A percentile compares a stretch with the other conserved stretches of the same genome.
These are phyloP conservation scores for Chlorella sp. DNA, from an alignment of 139 green algal species.

Conservation along the genomic window DNA sequence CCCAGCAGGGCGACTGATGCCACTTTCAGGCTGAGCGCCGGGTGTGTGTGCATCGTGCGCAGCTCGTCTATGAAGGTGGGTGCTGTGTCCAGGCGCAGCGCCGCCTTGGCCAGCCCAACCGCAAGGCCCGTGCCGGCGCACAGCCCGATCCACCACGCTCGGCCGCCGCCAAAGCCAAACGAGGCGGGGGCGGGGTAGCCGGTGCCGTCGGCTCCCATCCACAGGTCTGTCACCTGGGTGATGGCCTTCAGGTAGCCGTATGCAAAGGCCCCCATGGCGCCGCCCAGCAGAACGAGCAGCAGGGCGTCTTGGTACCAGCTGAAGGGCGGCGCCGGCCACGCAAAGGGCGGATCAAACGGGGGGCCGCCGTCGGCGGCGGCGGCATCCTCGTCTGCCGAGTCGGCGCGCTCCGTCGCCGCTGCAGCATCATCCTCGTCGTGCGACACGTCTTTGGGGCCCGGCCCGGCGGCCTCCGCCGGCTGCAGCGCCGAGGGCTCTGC, in stretches of 20 bases:
- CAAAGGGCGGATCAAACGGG: conserved; percentile 20
- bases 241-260: conserved; percentile 21
- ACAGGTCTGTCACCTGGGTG: not conserved
- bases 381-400: too few species aligned
- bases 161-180: not conserved
- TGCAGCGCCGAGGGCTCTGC: too few species aligned
- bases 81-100: not conserved
- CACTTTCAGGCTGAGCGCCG: not conserved
- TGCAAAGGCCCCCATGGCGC: not conserved
- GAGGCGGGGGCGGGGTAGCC: not conserved
- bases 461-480: too few species aligned
- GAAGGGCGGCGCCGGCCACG: not conserved
- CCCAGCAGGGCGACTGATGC: not conserved
- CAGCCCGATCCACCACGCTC: not conserved
- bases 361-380: not conserved
- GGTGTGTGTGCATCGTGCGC: conserved; percentile 6
- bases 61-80: conserved; percentile 22
- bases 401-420: too few species aligned
- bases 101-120: not conserved
- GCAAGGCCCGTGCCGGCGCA: conserved; percentile 3
- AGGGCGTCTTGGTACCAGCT: conserved; percentile 7
- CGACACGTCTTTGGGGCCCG: too few species aligned
- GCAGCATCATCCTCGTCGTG: too few species aligned
- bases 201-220: not conserved
- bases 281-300: conserved; percentile 3